These are phyloP conservation scores for Aspergillus quadricinctus DNA, from an alignment of 2,329 filamentous ascomycete species.

Conservation along the genomic window DNA sequence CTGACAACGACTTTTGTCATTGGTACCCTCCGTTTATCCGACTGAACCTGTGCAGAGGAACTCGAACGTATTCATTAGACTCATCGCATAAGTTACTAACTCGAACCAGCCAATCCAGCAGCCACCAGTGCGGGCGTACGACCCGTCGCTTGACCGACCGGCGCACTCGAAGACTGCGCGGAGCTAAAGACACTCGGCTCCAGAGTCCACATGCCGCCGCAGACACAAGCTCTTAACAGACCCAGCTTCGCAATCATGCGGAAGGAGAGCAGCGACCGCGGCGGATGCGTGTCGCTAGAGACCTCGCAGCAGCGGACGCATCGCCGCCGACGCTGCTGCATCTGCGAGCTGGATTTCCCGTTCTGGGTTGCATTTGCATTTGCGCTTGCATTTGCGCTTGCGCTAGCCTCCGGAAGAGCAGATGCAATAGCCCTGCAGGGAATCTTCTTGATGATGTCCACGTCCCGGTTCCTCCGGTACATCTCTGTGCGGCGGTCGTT, in stretches of 20 bases:
- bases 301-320: slow-evolving; percentile 60
- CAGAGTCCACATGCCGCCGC: slow-evolving; percentile 38
- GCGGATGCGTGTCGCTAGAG: slow-evolving; percentile 57
- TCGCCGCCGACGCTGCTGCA: slow-evolving; percentile 33
- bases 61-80: not conserved
- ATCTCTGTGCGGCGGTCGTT: slow-evolving; percentile 54
- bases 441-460: slow-evolving; percentile 54
- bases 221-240: slow-evolving; percentile 36
- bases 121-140: slow-evolving; percentile 11
- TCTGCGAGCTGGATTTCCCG: slow-evolving; percentile 4
- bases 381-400: not conserved
- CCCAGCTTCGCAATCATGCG: slow-evolving; percentile 36
- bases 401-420: not conserved
- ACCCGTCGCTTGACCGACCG: not conserved
- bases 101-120: slow-evolving; percentile 3
- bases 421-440: slow-evolving; percentile 18
- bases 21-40: not conserved
- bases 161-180: not conserved
- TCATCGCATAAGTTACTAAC: not conserved
- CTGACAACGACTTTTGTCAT: not conserved
- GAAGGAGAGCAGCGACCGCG: slow-evolving; percentile 32
- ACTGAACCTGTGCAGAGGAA: too few relatives aligned
- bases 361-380: not conserved
- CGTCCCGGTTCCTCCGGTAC: slow-evolving; percentile 58
- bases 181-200: slow-evolving; percentile 17